These are phyloP conservation scores for Neurospora pannonica DNA, from an alignment of 495 filamentous ascomycete species.

Conservation along the genomic window DNA sequence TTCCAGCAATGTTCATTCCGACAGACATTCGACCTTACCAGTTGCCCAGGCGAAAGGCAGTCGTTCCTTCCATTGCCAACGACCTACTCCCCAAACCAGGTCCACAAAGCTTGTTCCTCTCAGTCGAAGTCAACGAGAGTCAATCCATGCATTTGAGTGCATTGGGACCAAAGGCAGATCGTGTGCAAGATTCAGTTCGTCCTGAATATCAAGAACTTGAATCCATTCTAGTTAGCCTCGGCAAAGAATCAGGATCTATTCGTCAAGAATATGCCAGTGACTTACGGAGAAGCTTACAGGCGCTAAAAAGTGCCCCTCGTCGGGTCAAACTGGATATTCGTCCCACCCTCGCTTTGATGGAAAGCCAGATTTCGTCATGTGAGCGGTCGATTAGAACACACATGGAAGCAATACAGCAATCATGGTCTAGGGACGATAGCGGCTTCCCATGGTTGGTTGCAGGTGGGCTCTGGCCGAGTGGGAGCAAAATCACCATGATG, in stretches of 20 bases:
- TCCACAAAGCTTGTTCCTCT: neutral
- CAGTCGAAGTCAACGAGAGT: neutral
- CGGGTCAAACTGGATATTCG: neutral
- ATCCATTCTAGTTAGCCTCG: neutral
- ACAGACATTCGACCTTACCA: neutral
- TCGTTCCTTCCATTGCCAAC: neutral
- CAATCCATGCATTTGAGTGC: neutral
- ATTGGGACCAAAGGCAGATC: neutral
- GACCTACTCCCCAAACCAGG: neutral
- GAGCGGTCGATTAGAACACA: constrained; percentile 13
- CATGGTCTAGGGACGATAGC: constrained; percentile 15
- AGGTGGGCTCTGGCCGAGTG: constrained; percentile 43
- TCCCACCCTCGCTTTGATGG: neutral
- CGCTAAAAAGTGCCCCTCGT: constrained; percentile 5
- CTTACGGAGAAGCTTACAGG: constrained; percentile 14
- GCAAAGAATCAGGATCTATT: neutral
- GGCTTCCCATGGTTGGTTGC: constrained; percentile 37
- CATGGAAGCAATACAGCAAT: constrained; percentile 11
- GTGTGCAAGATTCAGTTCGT: neutral
- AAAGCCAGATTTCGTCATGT: neutral
- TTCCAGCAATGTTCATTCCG: neutral
- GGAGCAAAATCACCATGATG: constrained; percentile 41
- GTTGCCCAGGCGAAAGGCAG: neutral
- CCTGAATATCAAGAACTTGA: neutral
- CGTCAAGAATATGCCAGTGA: constrained; percentile 6